Percentiles rank a stretch among this genome's conserved stretches.
Conservation (phyloP, 2,329 filamentous ascomycete species). For the Sporothrix brunneoviolacea region DNA sequence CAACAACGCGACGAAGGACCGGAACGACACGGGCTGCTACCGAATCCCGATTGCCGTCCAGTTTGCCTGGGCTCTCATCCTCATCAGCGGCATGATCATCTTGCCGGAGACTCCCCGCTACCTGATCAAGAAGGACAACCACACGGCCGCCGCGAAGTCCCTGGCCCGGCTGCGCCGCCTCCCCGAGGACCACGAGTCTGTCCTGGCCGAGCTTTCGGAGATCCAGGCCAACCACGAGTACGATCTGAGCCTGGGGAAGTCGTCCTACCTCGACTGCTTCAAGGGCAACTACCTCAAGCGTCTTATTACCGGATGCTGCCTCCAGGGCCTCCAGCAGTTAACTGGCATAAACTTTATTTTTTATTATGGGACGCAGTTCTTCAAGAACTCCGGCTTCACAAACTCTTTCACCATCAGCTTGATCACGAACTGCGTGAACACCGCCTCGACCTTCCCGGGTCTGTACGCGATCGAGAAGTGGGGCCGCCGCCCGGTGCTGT, state of each 20-base stretch:
- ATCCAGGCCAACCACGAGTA: too few relatives aligned
- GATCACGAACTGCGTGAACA: slow-evolving; percentile 59
- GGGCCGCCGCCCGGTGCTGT: slow-evolving; percentile 56
- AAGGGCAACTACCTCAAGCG: too few relatives aligned
- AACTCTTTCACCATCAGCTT: slow-evolving; percentile 53
- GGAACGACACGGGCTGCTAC: background rate
- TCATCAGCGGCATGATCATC: slow-evolving; percentile 3
- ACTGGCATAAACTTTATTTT: slow-evolving; percentile 55
- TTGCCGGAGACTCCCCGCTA: slow-evolving; percentile 2
- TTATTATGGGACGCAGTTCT: slow-evolving; percentile 56
- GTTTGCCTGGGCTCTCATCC: background rate
- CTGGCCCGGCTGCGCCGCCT: background rate
- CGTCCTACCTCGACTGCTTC: too few relatives aligned
- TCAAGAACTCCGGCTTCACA: slow-evolving; percentile 46
- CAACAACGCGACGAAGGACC: background rate
- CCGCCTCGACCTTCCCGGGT: slow-evolving; percentile 55
- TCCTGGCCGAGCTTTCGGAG: too few relatives aligned
- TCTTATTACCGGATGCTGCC: too few relatives aligned
- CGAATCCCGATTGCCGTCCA: slow-evolving; percentile 3
- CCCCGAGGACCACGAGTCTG: background rate
- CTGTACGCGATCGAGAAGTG: slow-evolving; percentile 56
- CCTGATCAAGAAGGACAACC: background rate
- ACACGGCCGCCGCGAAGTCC: background rate
- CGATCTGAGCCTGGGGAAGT: too few relatives aligned
- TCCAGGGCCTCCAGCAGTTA: slow-evolving; percentile 62